Base-by-base conservation (phyloP, 2,329 filamentous ascomycete genomes). In the Furcasterigmium sp. region DNA sequence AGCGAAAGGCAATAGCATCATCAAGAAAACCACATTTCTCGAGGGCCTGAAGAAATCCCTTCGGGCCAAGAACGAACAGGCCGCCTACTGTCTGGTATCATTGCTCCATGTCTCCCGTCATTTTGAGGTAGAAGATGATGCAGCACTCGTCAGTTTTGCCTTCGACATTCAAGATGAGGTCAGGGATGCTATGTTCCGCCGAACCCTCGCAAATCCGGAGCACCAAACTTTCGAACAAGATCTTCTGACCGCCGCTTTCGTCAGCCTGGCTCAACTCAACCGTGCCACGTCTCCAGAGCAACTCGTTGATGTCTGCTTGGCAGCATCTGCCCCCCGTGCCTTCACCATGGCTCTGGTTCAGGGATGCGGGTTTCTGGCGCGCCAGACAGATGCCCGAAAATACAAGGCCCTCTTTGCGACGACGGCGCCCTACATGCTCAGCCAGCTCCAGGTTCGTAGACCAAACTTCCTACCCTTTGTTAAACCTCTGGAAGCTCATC, bases 91-190 rank as follows among this genome's bases (percentile, higher is more conserved):
- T 50, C 66, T 85, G 13, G 76, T 84, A 14, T 73, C 73, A 15
- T 62, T 85, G 37, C 69, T 85, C 37, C 76, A 79, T 32, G 80
- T 75, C 30, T 79, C 80, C 11, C 73, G 81, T 26, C 78, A 85
- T 56, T 85, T 86, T 52, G 70, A 77, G 45, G 64, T 69, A 8
- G 77, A 84, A 46, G 80, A 73, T 53, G 82, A 86, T 53, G 75
- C 78, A 10, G 76, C 77, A 3, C 67, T 84, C 45, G 69, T 84
- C 46, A 84, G 80, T 57, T 86, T 82, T 57, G 81, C 81, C 30
- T 69, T 85, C 60, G 82, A 86, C 57, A 77, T 86, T 8, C 82
- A 85, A 53, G 80, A 84, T 53, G 82, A 86, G 57, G 73, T 86
- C 37, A 72, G 74, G 37, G 81, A 84, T 53, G 78, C 80, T 37